Conservation (phyloP, 2,329 filamentous ascomycete species). For the Penicillium aurantiogriseum region DNA sequence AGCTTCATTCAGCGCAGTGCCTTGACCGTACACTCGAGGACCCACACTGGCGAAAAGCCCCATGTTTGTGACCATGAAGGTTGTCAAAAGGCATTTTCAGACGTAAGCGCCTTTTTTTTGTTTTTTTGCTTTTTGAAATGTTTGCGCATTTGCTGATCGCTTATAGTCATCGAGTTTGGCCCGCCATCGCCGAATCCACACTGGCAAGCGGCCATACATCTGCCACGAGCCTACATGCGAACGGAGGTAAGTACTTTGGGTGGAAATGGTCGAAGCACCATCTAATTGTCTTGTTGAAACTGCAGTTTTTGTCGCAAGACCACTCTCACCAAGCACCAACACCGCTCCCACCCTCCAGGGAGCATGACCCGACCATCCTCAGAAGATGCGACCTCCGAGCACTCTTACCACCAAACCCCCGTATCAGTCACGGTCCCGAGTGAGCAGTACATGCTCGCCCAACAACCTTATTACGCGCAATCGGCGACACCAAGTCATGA, state of each 20-base stretch:
- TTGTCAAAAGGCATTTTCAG: conserved; percentile 46
- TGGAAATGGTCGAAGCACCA: neutral
- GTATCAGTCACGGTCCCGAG: conserved; percentile 30
- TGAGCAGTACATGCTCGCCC: conserved; percentile 37
- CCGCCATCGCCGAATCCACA: conserved; percentile 42
- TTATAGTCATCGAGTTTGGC: conserved; percentile 41
- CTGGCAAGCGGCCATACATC: conserved; percentile 42
- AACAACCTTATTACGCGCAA: conserved; percentile 38
- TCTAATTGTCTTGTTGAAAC: conserved; percentile 6
- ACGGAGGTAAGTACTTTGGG: conserved; percentile 31
- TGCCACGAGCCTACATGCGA: conserved; percentile 43
- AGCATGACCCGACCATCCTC: conserved; percentile 36
- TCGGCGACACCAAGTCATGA: conserved; percentile 36
- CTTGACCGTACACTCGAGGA: conserved; percentile 47
- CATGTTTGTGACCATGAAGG: conserved; percentile 45
- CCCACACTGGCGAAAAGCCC: conserved; percentile 47
- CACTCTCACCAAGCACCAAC: conserved; percentile 42
- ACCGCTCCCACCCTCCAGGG: conserved; percentile 39
- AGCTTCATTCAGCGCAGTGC: conserved; percentile 51
- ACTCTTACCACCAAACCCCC: conserved; percentile 34
- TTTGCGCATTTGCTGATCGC: conserved; percentile 5
- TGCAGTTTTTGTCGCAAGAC: conserved; percentile 43
- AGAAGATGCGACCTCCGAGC: conserved; percentile 38
- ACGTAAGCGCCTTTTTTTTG: conserved; percentile 31
- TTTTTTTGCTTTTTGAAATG: too few relatives aligned